A percentile compares a stretch with the other conserved stretches of the same genome.
These are phyloP conservation scores for Penicillium chermesinum DNA, from an alignment of 495 filamentous ascomycete genomes.

Conservation along the genomic window DNA sequence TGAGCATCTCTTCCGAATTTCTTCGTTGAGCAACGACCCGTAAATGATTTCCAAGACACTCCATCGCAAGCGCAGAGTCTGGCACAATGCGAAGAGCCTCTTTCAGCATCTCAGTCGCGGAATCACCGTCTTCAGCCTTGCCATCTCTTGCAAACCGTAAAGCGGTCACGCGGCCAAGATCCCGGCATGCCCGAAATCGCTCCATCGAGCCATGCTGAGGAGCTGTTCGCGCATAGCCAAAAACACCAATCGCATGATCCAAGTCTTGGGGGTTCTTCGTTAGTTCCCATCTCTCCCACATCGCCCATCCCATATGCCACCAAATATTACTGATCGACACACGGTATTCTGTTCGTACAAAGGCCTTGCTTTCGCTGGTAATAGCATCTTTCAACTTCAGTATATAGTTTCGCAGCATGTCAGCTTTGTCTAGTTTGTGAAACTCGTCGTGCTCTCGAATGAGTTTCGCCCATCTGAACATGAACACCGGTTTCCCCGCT, in stretches of 20 bases:
- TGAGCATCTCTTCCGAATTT: conserved; percentile 2
- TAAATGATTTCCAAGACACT: conserved; percentile 5
- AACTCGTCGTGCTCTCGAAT: conserved; percentile 2
- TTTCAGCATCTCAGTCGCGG: background rate
- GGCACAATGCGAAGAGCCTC: conserved; percentile 2
- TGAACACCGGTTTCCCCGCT: conserved; percentile 1
- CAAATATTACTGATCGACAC: conserved; percentile 2
- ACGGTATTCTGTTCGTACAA: background rate
- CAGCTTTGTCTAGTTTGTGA: background rate
- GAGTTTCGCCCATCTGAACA: conserved; percentile 4
- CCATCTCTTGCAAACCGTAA: conserved; percentile 1
- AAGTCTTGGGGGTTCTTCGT: background rate
- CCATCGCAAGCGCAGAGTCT: conserved; percentile 2
- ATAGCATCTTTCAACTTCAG: conserved; percentile 1
- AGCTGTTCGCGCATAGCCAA: background rate
- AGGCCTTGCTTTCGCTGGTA: background rate
- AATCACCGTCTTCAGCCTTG: background rate
- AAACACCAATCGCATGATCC: background rate
- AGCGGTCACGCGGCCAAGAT: conserved; percentile 2
- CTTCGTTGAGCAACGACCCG: background rate
- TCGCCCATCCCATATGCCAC: conserved; percentile 2
- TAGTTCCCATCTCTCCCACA: conserved; percentile 3
- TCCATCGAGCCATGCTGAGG: conserved; percentile 2
- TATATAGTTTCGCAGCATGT: conserved; percentile 4
- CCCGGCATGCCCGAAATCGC: background rate